Evolutionary conservation across 1,284 basidiomycete species (phyloP).

Genomic region (Exobasidium cylindrosporum): DNA sequence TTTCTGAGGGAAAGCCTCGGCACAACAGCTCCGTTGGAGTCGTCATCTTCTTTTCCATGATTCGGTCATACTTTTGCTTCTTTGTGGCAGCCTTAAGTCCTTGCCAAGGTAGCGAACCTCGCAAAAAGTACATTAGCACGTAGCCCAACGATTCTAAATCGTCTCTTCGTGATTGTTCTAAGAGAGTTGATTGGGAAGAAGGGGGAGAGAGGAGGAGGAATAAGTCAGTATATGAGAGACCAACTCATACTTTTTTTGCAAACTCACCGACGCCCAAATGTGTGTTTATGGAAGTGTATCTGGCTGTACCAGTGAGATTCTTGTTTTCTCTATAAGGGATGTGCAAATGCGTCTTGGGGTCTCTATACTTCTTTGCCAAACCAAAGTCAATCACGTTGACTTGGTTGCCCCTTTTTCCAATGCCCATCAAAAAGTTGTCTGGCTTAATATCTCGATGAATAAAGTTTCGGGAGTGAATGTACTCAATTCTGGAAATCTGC

Average conservation of each 20-base stretch:
- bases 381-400: slow-evolving; percentile 99
- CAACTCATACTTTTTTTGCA: background rate
- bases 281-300: slow-evolving; percentile 99
- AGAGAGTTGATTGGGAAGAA: background rate
- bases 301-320: slow-evolving; percentile 96
- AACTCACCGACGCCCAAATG: slow-evolving; percentile 84
- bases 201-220: background rate
- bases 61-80: slow-evolving; percentile 57
- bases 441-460: slow-evolving; percentile 99
- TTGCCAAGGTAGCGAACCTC: slow-evolving; percentile 54
- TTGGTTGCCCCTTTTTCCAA: slow-evolving; percentile 98
- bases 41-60: slow-evolving; percentile 57
- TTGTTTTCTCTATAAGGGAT: slow-evolving; percentile 99
- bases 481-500: slow-evolving; percentile 96
- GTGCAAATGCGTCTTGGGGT: slow-evolving; percentile 98
- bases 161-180: slow-evolving; percentile 54
- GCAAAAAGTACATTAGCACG: slow-evolving; percentile 56
- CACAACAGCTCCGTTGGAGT: slow-evolving; percentile 56
- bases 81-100: slow-evolving; percentile 55
- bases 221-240: slow-evolving; percentile 5
- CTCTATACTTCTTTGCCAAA: slow-evolving; percentile 98
- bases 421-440: slow-evolving; percentile 99
- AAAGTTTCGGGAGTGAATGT: slow-evolving; percentile 99
- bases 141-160: slow-evolving; percentile 54
- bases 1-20: slow-evolving; percentile 55